These are phyloP conservation scores for Leishmania tarentolae DNA, from an alignment of 208 protist species.

Conservation along the genomic window DNA sequence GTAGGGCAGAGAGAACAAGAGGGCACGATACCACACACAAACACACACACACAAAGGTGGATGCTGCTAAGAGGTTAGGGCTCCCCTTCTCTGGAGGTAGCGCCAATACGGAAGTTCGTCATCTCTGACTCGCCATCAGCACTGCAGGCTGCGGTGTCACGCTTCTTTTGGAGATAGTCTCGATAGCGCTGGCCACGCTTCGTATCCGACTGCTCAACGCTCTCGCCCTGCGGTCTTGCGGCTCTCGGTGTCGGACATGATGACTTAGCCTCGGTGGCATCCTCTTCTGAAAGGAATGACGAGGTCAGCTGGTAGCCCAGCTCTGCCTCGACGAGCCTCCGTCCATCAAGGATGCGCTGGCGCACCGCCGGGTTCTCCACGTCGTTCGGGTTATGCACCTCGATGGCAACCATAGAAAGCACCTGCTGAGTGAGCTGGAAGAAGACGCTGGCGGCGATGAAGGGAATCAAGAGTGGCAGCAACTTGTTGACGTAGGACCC, in stretches of 20 bases:
- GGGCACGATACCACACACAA: background rate
- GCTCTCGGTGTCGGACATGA: conserved; percentile 8
- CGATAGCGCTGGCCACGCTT: conserved; percentile 64
- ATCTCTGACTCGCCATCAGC: conserved; percentile 7
- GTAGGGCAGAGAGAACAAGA: background rate
- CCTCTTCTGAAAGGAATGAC: conserved; percentile 47
- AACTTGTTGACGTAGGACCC: conserved; percentile 82
- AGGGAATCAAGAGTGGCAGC: conserved; percentile 87
- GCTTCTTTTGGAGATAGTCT: conserved; percentile 70
- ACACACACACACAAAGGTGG: background rate
- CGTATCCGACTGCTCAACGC: conserved; percentile 16
- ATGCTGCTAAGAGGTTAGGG: background rate
- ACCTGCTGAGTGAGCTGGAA: conserved; percentile 73
- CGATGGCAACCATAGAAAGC: conserved; percentile 69
- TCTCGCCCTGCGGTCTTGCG: conserved; percentile 10
- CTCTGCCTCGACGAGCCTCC: conserved; percentile 71
- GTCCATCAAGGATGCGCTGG: conserved; percentile 82
- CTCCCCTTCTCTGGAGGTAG: conserved; percentile 3
- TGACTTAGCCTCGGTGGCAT: conserved; percentile 14
- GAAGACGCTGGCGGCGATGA: conserved; percentile 72
- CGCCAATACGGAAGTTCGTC: background rate
- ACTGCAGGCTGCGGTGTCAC: conserved; percentile 13
- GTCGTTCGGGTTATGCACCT: conserved; percentile 82
- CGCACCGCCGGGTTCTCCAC: conserved; percentile 63
- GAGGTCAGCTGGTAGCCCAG: conserved; percentile 65